A percentile compares a stretch with the other conserved stretches of the same genome.
Conservation (phyloP, 768 basidiomycete genomes). For the Mrakia gelida region DNA sequence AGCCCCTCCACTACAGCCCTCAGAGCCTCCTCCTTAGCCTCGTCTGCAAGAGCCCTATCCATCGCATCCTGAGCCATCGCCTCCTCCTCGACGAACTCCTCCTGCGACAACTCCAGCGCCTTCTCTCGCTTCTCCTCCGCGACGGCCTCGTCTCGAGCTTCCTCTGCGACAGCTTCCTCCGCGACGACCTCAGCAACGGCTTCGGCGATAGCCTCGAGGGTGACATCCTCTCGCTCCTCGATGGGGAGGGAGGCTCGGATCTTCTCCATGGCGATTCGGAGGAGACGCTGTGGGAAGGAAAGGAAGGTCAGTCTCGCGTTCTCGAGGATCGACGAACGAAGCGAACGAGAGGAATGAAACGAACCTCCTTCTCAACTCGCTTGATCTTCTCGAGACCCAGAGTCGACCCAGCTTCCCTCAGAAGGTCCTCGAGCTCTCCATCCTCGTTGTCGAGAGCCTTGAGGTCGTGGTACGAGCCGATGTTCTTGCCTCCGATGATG, state of each 20-base stretch:
- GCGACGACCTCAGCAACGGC: background rate
- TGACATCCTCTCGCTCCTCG: background rate
- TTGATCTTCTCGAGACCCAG: background rate
- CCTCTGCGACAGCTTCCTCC: background rate
- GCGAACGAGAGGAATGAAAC: background rate
- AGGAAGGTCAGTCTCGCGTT: background rate
- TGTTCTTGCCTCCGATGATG: constrained; percentile 1
- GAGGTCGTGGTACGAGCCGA: background rate
- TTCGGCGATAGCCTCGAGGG: background rate
- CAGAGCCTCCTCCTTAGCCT: too few species aligned
- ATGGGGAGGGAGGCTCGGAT: background rate
- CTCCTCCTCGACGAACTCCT: background rate
- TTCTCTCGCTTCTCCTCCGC: background rate
- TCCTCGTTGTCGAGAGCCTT: background rate
- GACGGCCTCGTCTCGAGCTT: background rate
- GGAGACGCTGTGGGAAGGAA: background rate
- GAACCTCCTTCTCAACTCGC: constrained; percentile 2
- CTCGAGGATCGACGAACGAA: background rate
- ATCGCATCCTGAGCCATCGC: background rate
- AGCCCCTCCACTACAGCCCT: too few species aligned
- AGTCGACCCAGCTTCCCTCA: background rate
- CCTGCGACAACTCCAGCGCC: background rate
- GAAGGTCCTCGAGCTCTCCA: background rate
- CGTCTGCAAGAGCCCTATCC: too few species aligned
- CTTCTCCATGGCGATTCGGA: constrained; percentile 1